Base-by-base conservation (phyloP, 2,329 filamentous ascomycete species). In the Immersiporthe knoxdaviesiana region DNA sequence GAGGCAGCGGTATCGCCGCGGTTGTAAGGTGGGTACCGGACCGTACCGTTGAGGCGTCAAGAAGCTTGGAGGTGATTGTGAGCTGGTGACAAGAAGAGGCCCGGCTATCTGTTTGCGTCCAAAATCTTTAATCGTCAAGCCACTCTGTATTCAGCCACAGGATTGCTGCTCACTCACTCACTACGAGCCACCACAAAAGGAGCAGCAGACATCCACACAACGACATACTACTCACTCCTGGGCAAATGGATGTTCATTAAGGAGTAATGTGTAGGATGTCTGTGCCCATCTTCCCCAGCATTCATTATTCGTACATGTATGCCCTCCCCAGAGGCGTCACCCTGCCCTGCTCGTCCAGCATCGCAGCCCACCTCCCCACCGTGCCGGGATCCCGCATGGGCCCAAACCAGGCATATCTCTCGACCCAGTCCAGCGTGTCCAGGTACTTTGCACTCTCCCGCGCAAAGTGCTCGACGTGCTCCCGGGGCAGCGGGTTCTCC, bases 351-450 rank as follows among this genome's bases (percentile, higher is more conserved):
- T 39, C 67, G 39, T 74, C 74, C 59, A 75, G 24, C 71, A 75
- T 69, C 16, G 69, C 63, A 24, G 73, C 74, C 72, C 73, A 73
- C 24, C 61, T 65, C 27, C 74, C 74, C 18, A 75, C 73, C 10
- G 70, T 72, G 6, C 73, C 73, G 12, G 69, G 50, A 54, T 74
- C 73, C 35, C 72, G 63, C 73, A 75, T 74, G 12, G 74, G 71
- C 0, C 74, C 74, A 62, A 75, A 75, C 71, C 71, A 75, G 7
- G 73, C 71, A 60, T 75, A 75, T 4, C 73, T 50, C 62, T 75
- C 74, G 3, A 75, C 73, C 73, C 73, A 74, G 35, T 75, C 73
- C 63, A 74, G 44, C 37, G 68, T 67, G 24, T 75, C 74, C 39
- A 75, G 65, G 58, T 75, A 75, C 63, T 71, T 72, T 50, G 64